These are phyloP conservation scores for Zopfia rhizophila DNA, from an alignment of 2,329 filamentous ascomycete genomes.

Conservation along the genomic window DNA sequence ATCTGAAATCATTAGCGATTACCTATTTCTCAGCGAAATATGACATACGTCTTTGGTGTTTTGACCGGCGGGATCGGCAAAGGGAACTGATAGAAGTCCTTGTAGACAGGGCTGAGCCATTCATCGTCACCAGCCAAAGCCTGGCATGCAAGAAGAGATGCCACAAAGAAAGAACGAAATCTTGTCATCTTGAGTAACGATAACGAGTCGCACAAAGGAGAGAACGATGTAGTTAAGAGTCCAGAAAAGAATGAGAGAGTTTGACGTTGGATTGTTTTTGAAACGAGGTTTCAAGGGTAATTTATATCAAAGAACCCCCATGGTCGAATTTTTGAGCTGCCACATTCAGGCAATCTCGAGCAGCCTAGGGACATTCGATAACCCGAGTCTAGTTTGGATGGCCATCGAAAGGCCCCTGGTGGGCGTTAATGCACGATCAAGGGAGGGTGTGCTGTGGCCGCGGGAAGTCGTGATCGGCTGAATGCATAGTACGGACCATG, in stretches of 20 bases:
- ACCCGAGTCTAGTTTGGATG: neutral
- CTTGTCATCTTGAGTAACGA: slow-evolving; percentile 24
- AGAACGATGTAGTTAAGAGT: neutral
- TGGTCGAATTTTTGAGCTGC: neutral
- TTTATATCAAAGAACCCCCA: slow-evolving; percentile 13
- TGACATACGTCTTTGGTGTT: slow-evolving; percentile 51
- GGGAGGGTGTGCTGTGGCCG: neutral
- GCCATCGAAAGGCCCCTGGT: slow-evolving; percentile 2
- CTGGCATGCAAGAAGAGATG: slow-evolving; percentile 27
- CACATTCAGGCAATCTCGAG: slow-evolving; percentile 2
- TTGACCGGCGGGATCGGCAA: slow-evolving; percentile 60
- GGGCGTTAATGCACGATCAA: too few species aligned
- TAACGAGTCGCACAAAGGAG: slow-evolving; percentile 3
- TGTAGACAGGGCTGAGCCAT: slow-evolving; percentile 49
- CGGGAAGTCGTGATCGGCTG: slow-evolving; percentile 13
- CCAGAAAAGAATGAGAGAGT: slow-evolving; percentile 12
- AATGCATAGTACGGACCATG: slow-evolving; percentile 7
- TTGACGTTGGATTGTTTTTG: slow-evolving; percentile 11
- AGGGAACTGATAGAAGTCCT: slow-evolving; percentile 50
- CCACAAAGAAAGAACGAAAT: slow-evolving; percentile 22
- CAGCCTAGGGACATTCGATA: slow-evolving; percentile 2
- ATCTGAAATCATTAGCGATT: slow-evolving; percentile 8
- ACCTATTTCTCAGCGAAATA: neutral
- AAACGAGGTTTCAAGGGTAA: neutral
- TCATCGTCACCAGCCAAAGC: slow-evolving; percentile 32